These are phyloP conservation scores for Ustilago curta DNA, from an alignment of 1,284 basidiomycete species.

Conservation along the genomic window DNA sequence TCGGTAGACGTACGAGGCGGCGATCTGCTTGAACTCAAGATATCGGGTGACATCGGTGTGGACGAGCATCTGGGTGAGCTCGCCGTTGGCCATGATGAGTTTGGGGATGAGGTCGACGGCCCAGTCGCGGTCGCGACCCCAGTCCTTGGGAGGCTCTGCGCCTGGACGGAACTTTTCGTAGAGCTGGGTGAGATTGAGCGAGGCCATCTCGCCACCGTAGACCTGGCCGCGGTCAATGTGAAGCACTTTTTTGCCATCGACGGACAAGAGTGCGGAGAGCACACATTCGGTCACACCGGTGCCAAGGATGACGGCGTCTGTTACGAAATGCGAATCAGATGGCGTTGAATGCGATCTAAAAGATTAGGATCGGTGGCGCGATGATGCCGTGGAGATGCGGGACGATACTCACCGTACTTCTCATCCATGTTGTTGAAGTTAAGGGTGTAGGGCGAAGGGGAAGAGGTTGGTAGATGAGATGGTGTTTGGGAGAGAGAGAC, in stretches of 20 bases:
- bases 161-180: slow-evolving; percentile 89
- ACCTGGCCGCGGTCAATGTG: slow-evolving; percentile 99
- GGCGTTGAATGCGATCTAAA: neutral
- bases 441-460: neutral
- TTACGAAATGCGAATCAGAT: neutral
- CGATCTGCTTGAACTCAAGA: slow-evolving; percentile 99
- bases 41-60: slow-evolving; percentile 99
- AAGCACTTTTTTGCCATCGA: slow-evolving; percentile 99
- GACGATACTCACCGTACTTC: slow-evolving; percentile 54
- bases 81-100: slow-evolving; percentile 93
- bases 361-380: no score
- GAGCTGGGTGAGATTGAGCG: slow-evolving; percentile 96
- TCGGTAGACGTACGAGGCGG: slow-evolving; percentile 96
- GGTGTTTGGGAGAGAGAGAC: slow-evolving; percentile 2
- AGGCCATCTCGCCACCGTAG: slow-evolving; percentile 97
- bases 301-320: slow-evolving; percentile 73
- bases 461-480: neutral
- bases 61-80: slow-evolving; percentile 97
- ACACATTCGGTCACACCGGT: slow-evolving; percentile 99
- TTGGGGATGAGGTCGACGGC: slow-evolving; percentile 69
- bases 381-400: neutral
- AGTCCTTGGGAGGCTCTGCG: slow-evolving; percentile 72
- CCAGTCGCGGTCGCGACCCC: slow-evolving; percentile 68
- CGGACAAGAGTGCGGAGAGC: slow-evolving; percentile 85
- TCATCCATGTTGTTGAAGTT: slow-evolving; percentile 57